phyloP scores from a whole-genome alignment of 2,329 filamentous ascomycete species.

The Calonectria pseudoreteaudii region DNA sequence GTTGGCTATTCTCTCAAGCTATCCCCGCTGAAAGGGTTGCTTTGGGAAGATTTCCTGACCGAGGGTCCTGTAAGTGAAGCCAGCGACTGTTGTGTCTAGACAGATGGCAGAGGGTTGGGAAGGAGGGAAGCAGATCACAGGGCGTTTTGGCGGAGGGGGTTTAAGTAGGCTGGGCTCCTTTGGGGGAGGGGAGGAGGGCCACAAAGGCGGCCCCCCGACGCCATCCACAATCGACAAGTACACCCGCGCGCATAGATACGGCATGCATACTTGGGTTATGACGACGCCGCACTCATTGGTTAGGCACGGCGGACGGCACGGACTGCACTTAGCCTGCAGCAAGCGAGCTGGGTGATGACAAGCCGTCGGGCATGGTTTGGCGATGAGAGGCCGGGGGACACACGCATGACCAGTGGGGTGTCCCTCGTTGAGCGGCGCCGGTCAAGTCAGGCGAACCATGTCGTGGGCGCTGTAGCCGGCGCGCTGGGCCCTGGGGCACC shows the following conservation, averaged over 20 bases:
- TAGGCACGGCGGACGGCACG: conserved; percentile 1
- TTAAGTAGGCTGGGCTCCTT: conserved; percentile 35
- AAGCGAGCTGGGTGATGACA: conserved; percentile 13
- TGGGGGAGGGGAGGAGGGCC: too few species aligned
- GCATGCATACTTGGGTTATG: neutral
- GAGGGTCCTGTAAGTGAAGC: conserved; percentile 36
- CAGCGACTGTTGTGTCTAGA: conserved; percentile 34
- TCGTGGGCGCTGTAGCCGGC: conserved; percentile 19
- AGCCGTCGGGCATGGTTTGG: conserved; percentile 5
- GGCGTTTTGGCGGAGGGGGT: conserved; percentile 27
- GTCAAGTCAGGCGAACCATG: conserved; percentile 30
- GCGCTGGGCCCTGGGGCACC: neutral
- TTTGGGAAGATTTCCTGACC: conserved; percentile 39
- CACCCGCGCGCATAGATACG: conserved; percentile 35
- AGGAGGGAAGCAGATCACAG: conserved; percentile 15
- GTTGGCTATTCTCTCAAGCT: conserved; percentile 42
- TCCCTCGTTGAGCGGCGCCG: conserved; percentile 21
- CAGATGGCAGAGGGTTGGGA: conserved; percentile 15
- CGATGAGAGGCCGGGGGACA: neutral
- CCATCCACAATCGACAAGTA: neutral
- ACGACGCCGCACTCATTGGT: conserved; percentile 5
- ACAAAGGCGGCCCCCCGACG: neutral
- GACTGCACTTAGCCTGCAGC: neutral
- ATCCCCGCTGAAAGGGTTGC: conserved; percentile 30
- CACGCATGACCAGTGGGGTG: conserved; percentile 30